Evolutionary conservation across 257 asterid genomes (phyloP).

Genomic region (Nicotiana tabacum): DNA sequence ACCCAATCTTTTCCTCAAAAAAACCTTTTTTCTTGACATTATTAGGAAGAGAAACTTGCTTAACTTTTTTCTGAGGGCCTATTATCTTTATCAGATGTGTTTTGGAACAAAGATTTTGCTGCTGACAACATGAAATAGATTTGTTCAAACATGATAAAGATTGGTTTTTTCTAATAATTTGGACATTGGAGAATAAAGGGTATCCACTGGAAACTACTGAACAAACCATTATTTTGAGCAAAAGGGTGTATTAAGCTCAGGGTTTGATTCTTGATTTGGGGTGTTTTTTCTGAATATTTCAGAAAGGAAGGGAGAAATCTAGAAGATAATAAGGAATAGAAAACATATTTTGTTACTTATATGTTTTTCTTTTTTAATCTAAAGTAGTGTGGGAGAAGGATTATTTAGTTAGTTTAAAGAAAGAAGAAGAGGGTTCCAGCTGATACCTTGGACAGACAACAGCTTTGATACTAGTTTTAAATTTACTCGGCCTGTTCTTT

Average conservation of each 20-base stretch:
- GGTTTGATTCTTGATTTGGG: background rate
- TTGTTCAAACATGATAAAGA: slow-evolving; percentile 12
- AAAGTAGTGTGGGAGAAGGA: background rate
- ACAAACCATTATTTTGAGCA: slow-evolving; percentile 30
- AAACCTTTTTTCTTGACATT: slow-evolving; percentile 17
- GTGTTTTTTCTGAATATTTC: background rate
- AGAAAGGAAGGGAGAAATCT: slow-evolving; percentile 18
- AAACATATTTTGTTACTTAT: background rate
- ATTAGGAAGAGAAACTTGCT: slow-evolving; percentile 14
- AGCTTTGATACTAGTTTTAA: background rate
- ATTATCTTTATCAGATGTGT: slow-evolving; percentile 16
- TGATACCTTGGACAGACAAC: background rate
- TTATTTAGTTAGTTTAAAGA: background rate
- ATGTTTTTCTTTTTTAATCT: background rate
- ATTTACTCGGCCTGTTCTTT: background rate
- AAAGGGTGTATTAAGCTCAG: background rate
- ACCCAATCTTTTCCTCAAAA: slow-evolving; percentile 26
- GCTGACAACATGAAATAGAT: slow-evolving; percentile 22
- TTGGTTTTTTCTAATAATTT: slow-evolving; percentile 6
- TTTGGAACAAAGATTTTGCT: slow-evolving; percentile 24
- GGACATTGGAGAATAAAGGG: slow-evolving; percentile 23
- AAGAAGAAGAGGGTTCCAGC: slow-evolving; percentile 19
- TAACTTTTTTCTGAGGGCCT: slow-evolving; percentile 30
- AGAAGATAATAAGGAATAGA: slow-evolving; percentile 1
- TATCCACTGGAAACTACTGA: slow-evolving; percentile 19